phyloP scores from a whole-genome alignment of 352 stramenopile genomes.

The Globisporangium yorkense region DNA sequence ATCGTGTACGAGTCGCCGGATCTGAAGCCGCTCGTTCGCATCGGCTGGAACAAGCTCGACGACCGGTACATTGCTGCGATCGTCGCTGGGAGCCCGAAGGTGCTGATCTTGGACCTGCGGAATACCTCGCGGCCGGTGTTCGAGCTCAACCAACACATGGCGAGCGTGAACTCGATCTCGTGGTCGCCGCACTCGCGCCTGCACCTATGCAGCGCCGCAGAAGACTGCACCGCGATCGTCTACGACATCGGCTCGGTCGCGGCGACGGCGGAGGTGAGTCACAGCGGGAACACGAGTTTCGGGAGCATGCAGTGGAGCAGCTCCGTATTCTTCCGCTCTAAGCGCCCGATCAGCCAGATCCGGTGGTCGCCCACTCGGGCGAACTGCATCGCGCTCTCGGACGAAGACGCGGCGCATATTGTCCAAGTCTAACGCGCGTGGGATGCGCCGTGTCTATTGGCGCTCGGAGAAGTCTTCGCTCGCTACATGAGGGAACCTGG shows the following conservation, averaged over 20 bases:
- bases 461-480: neutral
- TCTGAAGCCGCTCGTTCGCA: conserved; percentile 87
- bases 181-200: conserved; percentile 92
- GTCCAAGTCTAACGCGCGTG: conserved; percentile 56
- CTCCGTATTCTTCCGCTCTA: conserved; percentile 56
- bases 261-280: conserved; percentile 9
- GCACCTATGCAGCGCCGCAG: conserved; percentile 94
- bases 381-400: conserved; percentile 95
- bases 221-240: conserved; percentile 95
- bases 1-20: conserved; percentile 95
- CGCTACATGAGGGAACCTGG: neutral
- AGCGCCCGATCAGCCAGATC: conserved; percentile 75
- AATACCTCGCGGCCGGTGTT: conserved; percentile 88
- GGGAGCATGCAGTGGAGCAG: conserved; percentile 27
- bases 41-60: conserved; percentile 98
- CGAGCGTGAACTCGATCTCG: conserved; percentile 93
- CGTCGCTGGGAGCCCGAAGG: conserved; percentile 86
- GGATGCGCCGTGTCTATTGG: neutral
- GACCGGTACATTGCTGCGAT: conserved; percentile 96
- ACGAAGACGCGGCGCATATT: conserved; percentile 95
- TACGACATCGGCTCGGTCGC: conserved; percentile 85
- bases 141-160: conserved; percentile 89
- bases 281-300: conserved; percentile 15
- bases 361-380: conserved; percentile 91
- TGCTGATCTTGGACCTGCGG: conserved; percentile 95